Percentiles rank a stretch among this genome's conserved stretches.
Evolutionary conservation across 352 stramenopile species (phyloP).

Genomic region (Globisporangium irregulare): DNA sequence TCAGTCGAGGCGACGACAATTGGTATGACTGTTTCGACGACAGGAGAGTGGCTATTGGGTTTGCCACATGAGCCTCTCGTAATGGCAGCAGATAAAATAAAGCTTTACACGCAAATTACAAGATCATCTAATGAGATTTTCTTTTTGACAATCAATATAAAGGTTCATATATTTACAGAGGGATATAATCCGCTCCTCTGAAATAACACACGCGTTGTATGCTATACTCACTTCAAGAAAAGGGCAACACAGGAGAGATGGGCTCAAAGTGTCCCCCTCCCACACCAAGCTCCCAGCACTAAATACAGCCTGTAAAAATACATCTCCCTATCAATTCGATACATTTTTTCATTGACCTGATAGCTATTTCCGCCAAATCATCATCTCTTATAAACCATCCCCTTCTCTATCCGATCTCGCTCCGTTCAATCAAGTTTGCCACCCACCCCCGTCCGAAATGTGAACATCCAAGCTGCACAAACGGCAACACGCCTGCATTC

Average conservation of each 20-base stretch:
- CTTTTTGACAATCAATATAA: background rate
- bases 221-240: conserved; percentile 12
- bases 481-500: background rate
- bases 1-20: background rate
- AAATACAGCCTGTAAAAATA: background rate
- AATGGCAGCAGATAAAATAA: background rate
- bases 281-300: background rate
- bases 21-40: background rate
- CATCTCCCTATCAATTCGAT: background rate
- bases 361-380: background rate
- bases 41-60: background rate
- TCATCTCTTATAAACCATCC: background rate
- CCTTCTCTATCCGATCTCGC: background rate
- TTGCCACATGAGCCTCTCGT: background rate
- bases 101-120: background rate
- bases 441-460: background rate
- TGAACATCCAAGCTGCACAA: background rate
- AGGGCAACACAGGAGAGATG: conserved; percentile 6
- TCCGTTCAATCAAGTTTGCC: background rate
- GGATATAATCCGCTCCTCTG: background rate
- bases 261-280: background rate
- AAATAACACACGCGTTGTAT: conserved; percentile 13
- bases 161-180: background rate
- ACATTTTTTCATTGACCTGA: too few species aligned
- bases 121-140: too few species aligned